Base-by-base conservation (phyloP, 2,329 filamentous ascomycete genomes). In the Neurospora sp. region DNA sequence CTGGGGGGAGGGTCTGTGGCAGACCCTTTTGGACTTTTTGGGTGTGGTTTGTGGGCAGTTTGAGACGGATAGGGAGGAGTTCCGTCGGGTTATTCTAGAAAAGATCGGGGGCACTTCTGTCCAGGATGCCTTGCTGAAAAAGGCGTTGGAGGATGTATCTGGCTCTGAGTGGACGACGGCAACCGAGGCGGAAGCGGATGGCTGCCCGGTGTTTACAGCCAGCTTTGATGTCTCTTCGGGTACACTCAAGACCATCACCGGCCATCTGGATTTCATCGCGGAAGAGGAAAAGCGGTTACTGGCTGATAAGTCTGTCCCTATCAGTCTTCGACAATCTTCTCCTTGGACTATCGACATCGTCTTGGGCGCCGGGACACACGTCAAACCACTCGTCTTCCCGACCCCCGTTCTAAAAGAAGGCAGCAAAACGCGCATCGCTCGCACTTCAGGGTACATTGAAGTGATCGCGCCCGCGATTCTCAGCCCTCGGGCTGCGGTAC, bases 401-500 rank as follows among this genome's bases (percentile, higher is more conserved):
- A 68, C 78, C 0, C 83, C 83, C 0, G 75, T 85, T 10, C 74
- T 75, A 15, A 77, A 78, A 15, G 76, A 78, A 4, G 76, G 74
- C 9, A 78, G 77, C 72, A 81, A 76, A 70, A 81, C 78, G 1
- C 80, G 81, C 13, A 77, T 85, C 33, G 83, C 81, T 42, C 80
- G 83, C 39, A 82, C 76, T 28, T 82, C 82, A 1, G 76, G 76
- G 10, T 85, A 83, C 71, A 73, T 85, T 38, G 83, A 85, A 71
- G 74, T 85, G 38, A 76, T 83, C 42, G 82, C 79, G 3, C 75
- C 74, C 7, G 36, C 15, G 3, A 33, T 81, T 2, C 78, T 79
- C 0, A 72, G 77, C 8, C 78, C 80, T 5, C 68, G 71, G 2
- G 1, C 8, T 62, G 7, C 52, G 15, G 0, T 67, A 66, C 0